Evolutionary conservation across 2,329 filamentous ascomycete genomes (phyloP).

Genomic region (Alternaria rosae): DNA sequence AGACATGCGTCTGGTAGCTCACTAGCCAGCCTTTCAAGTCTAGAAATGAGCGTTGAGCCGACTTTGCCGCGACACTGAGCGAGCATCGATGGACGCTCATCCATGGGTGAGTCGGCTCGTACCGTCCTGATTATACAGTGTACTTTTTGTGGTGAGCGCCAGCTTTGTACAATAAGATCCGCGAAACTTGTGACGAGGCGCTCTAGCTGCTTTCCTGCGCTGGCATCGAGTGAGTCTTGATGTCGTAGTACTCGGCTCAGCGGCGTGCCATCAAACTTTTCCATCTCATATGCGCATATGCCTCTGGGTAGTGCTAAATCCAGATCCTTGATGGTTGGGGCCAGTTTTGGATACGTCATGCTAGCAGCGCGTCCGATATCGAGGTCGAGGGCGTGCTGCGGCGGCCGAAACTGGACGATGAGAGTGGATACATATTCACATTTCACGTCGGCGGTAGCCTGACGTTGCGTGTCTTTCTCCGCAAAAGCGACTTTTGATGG

Average conservation of each 20-base stretch:
- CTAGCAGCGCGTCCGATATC: conserved; percentile 27
- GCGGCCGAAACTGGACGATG: conserved; percentile 41
- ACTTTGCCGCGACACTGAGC: conserved; percentile 38
- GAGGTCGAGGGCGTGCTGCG: conserved; percentile 32
- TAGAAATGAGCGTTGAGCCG: conserved; percentile 33
- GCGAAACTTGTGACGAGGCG: conserved; percentile 41
- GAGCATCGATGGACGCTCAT: conserved; percentile 13
- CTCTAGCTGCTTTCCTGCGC: conserved; percentile 20
- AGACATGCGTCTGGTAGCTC: conserved; percentile 36
- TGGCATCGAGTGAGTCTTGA: background rate
- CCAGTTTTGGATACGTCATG: conserved; percentile 28
- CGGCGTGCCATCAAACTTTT: conserved; percentile 32
- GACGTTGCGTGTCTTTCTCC: background rate
- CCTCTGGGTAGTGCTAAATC: conserved; percentile 12
- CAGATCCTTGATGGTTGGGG: conserved; percentile 26
- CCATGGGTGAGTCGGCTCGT: conserved; percentile 31
- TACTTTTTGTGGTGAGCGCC: conserved; percentile 9
- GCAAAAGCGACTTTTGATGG: background rate
- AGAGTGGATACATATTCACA: background rate
- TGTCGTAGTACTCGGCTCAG: conserved; percentile 24
- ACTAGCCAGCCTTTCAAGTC: conserved; percentile 33
- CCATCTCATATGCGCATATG: conserved; percentile 38
- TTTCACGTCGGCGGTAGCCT: background rate
- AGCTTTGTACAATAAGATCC: conserved; percentile 33
- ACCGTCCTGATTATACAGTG: background rate